Conservation (phyloP, 768 basidiomycete genomes). For the Lactarius psammicola region DNA sequence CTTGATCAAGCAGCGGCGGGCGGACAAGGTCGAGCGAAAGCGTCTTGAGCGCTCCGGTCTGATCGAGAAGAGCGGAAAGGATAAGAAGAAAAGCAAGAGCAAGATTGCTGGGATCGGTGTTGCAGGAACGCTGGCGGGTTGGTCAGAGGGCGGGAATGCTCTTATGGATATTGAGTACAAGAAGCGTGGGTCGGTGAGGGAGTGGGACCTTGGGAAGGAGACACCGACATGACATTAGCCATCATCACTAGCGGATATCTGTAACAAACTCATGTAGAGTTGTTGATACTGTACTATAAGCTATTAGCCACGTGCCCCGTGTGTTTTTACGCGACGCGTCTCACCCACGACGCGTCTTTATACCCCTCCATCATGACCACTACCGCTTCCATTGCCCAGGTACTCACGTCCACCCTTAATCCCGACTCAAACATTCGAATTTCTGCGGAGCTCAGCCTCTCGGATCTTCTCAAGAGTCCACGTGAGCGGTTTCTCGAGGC, state of each 20-base stretch:
- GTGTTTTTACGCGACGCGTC: conserved; percentile 26
- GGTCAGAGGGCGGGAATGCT: conserved; percentile 44
- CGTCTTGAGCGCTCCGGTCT: conserved; percentile 67
- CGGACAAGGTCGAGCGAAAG: conserved; percentile 85
- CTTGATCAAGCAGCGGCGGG: conserved; percentile 66
- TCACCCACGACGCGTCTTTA: conserved; percentile 1
- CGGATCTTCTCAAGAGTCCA: conserved; percentile 62
- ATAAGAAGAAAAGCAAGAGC: conserved; percentile 43
- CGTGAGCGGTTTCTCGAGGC: conserved; percentile 57
- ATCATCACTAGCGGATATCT: background rate
- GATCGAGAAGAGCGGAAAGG: conserved; percentile 41
- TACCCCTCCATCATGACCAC: conserved; percentile 34
- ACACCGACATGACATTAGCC: conserved; percentile 24
- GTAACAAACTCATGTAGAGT: too few species aligned
- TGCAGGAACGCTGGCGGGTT: conserved; percentile 42
- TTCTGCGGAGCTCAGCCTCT: conserved; percentile 74
- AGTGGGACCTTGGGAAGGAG: conserved; percentile 95
- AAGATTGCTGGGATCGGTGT: conserved; percentile 32
- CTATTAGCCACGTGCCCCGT: conserved; percentile 8
- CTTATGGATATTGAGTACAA: conserved; percentile 85
- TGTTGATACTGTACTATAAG: too few species aligned
- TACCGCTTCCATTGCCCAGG: conserved; percentile 47
- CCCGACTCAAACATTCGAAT: conserved; percentile 71
- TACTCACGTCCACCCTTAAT: conserved; percentile 69
- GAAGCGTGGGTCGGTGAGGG: conserved; percentile 79